Conservation (phyloP, 257 asterid species). For the Pogostemon cablin region DNA sequence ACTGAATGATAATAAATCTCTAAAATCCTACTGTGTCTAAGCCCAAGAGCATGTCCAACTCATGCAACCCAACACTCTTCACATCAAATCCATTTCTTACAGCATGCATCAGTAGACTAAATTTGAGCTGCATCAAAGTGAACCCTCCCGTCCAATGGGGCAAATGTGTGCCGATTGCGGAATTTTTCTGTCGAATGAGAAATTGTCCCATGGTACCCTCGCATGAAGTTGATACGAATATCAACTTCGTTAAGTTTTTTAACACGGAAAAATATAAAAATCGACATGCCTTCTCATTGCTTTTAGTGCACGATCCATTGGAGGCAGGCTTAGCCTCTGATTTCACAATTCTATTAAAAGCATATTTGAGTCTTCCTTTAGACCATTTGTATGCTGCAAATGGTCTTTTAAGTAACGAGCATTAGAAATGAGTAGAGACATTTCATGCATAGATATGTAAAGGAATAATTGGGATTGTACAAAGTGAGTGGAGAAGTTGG, state of each 20-base stretch:
- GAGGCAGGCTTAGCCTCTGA: not conserved
- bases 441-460: no score
- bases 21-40: constrained; percentile 10
- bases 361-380: not conserved
- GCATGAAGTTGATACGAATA: constrained; percentile 31
- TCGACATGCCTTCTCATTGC: constrained; percentile 14
- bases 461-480: no score
- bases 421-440: no score
- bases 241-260: not conserved
- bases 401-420: no score
- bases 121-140: constrained; percentile 31
- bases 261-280: constrained; percentile 13
- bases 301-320: not conserved
- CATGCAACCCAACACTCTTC: constrained; percentile 31
- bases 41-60: constrained; percentile 33
- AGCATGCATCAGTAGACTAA: not conserved
- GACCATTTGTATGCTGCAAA: no score
- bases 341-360: not conserved
- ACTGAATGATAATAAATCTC: constrained; percentile 26
- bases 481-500: no score
- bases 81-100: constrained; percentile 9
- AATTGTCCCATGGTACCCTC: constrained; percentile 25
- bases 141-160: constrained; percentile 32
- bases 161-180: constrained; percentile 25
- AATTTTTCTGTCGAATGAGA: not conserved